phyloP scores from a whole-genome alignment of 2,329 filamentous ascomycete species.

The Scedosporium dehoogii region DNA sequence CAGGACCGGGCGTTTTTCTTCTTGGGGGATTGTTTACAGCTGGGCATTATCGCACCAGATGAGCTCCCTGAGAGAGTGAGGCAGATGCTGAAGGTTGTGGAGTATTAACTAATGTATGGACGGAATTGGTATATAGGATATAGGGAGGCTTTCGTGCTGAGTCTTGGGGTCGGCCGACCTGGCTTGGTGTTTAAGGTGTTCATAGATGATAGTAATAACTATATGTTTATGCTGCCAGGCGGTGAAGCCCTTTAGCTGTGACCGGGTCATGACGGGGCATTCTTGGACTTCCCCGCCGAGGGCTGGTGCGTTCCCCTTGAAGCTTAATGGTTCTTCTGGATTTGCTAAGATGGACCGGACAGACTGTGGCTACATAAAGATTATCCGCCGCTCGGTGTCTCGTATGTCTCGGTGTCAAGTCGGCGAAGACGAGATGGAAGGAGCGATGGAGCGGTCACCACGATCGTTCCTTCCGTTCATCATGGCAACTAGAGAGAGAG shows the following conservation, averaged over 20 bases:
- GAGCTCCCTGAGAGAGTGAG: slow-evolving; percentile 65
- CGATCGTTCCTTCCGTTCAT: too few relatives aligned
- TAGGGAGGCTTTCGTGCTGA: neutral
- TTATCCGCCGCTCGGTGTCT: too few relatives aligned
- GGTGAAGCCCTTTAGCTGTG: neutral
- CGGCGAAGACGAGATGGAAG: too few relatives aligned
- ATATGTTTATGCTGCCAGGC: neutral
- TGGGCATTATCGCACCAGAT: slow-evolving; percentile 65
- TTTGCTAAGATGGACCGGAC: too few relatives aligned
- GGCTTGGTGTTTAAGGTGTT: neutral
- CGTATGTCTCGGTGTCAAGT: too few relatives aligned
- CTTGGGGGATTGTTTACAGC: slow-evolving; percentile 75
- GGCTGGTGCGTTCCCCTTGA: too few relatives aligned
- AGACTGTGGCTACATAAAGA: too few relatives aligned
- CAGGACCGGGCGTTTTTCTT: slow-evolving; percentile 89
- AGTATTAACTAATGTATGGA: slow-evolving; percentile 38
- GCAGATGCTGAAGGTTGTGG: slow-evolving; percentile 57
- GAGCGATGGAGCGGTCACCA: too few relatives aligned
- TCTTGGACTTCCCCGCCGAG: too few relatives aligned
- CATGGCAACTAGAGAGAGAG: too few relatives aligned
- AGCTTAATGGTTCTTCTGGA: too few relatives aligned
- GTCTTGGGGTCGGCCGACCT: neutral
- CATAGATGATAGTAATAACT: neutral
- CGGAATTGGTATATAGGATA: neutral
- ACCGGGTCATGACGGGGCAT: too few relatives aligned